Evolutionary conservation across 2,329 filamentous ascomycete genomes (phyloP).

Genomic region (Penicillium sumatraense): DNA sequence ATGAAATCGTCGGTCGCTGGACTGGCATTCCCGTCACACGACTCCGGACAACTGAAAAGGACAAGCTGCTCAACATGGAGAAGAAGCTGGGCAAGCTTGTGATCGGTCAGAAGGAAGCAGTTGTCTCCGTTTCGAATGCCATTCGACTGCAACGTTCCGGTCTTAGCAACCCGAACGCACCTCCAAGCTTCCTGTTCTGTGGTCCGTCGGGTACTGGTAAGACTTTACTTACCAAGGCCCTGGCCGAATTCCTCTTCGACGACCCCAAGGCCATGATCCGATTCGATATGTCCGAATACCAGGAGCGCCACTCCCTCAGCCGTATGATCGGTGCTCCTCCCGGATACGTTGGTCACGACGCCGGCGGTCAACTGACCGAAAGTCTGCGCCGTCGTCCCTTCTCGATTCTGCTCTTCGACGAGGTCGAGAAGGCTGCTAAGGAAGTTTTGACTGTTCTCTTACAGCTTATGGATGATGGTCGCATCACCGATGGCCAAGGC

Average conservation of each 20-base stretch:
- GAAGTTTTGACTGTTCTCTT: constrained; percentile 94
- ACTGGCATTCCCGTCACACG: constrained; percentile 97
- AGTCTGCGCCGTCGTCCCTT: constrained; percentile 92
- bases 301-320: constrained; percentile 92
- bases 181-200: constrained; percentile 97
- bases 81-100: constrained; percentile 80
- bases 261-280: constrained; percentile 97
- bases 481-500: constrained; percentile 97
- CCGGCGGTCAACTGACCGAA: constrained; percentile 94
- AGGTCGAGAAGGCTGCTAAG: constrained; percentile 98
- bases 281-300: constrained; percentile 99
- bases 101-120: constrained; percentile 92
- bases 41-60: constrained; percentile 93
- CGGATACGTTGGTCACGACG: constrained; percentile 95
- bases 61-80: constrained; percentile 98
- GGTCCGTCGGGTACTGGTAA: constrained; percentile 98
- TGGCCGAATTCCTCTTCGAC: constrained; percentile 98
- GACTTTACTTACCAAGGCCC: constrained; percentile 92
- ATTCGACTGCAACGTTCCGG: constrained; percentile 95
- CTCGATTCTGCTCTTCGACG: constrained; percentile 96
- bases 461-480: constrained; percentile 99
- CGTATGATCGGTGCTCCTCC: constrained; percentile 98
- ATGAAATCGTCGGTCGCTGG: constrained; percentile 96
- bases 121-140: constrained; percentile 89
- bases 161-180: constrained; percentile 92